phyloP scores from a whole-genome alignment of 2,329 filamentous ascomycete species.

The Colletotrichum tabaci region DNA sequence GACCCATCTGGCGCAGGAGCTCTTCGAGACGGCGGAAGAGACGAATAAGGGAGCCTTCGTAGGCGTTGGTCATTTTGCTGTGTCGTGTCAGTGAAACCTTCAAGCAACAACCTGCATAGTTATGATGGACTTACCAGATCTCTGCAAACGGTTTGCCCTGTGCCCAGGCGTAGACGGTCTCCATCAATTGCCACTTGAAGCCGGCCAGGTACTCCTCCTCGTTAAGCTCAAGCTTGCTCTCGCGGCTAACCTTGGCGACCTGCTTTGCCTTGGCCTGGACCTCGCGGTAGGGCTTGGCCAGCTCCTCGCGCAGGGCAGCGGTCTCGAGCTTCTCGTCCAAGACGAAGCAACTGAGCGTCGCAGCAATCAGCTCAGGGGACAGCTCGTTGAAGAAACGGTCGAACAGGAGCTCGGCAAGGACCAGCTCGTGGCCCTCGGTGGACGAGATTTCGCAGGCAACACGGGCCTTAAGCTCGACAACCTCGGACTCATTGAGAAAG shows the following conservation, averaged over 20 bases:
- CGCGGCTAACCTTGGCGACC: slow-evolving; percentile 93
- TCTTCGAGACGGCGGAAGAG: slow-evolving; percentile 97
- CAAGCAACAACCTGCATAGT: neutral
- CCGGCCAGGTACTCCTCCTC: slow-evolving; percentile 93
- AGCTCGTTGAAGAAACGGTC: slow-evolving; percentile 99
- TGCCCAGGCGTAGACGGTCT: slow-evolving; percentile 93
- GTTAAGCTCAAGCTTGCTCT: slow-evolving; percentile 94
- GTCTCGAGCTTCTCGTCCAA: slow-evolving; percentile 96
- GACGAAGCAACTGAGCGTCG: slow-evolving; percentile 93
- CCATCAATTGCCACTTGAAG: slow-evolving; percentile 97
- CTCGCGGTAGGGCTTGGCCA: slow-evolving; percentile 87
- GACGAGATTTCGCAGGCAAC: slow-evolving; percentile 99
- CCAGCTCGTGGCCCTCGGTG: slow-evolving; percentile 88
- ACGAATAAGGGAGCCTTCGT: slow-evolving; percentile 96
- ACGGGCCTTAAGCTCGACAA: slow-evolving; percentile 96
- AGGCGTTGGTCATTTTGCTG: slow-evolving; percentile 99
- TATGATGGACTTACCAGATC: slow-evolving; percentile 82
- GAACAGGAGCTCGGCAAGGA: slow-evolving; percentile 93
- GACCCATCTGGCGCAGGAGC: slow-evolving; percentile 92
- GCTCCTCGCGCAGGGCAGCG: slow-evolving; percentile 82
- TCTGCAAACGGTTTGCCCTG: slow-evolving; percentile 91
- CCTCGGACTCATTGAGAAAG: slow-evolving; percentile 96
- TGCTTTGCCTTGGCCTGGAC: slow-evolving; percentile 89
- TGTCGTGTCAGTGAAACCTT: slow-evolving; percentile 20
- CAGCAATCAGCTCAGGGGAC: slow-evolving; percentile 87